Conservation (phyloP, 305 asterid species). For the Petunia hybrid region DNA sequence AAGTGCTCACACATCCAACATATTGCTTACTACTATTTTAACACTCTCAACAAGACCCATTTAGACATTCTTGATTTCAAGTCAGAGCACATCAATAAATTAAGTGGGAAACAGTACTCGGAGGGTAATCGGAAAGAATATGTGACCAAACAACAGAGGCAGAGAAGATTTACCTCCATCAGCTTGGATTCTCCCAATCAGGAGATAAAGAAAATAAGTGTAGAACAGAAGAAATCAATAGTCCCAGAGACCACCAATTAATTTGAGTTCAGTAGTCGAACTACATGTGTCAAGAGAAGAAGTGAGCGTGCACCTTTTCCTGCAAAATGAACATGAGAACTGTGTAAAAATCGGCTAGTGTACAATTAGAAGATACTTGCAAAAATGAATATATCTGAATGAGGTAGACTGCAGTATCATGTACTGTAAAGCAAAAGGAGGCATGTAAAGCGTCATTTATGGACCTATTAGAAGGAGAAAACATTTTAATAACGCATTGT, state of each 20-base stretch:
- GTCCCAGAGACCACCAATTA: neutral
- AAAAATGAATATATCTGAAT: neutral
- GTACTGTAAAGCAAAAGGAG: neutral
- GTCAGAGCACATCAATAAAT: too few relatives aligned
- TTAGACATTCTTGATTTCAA: too few relatives aligned
- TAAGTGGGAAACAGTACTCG: too few relatives aligned
- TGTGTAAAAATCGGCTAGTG: neutral
- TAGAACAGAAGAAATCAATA: too few relatives aligned
- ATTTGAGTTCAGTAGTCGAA: neutral
- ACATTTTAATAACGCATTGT: neutral
- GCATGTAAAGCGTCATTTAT: neutral
- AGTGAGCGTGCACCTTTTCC: neutral
- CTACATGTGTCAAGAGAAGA: neutral
- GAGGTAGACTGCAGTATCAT: constrained; percentile 1
- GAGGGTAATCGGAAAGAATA: too few relatives aligned
- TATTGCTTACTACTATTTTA: too few relatives aligned
- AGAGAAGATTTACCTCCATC: too few relatives aligned
- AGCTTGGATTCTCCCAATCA: too few relatives aligned
- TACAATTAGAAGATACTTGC: constrained; percentile 14
- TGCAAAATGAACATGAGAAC: constrained; percentile 15
- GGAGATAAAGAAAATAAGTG: too few relatives aligned
- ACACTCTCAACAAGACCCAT: too few relatives aligned
- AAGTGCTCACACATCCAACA: too few relatives aligned
- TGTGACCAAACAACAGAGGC: too few relatives aligned
- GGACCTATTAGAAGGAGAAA: constrained; percentile 9